Conservation (phyloP, 2,329 filamentous ascomycete genomes). For the Orbilia brochopaga region DNA sequence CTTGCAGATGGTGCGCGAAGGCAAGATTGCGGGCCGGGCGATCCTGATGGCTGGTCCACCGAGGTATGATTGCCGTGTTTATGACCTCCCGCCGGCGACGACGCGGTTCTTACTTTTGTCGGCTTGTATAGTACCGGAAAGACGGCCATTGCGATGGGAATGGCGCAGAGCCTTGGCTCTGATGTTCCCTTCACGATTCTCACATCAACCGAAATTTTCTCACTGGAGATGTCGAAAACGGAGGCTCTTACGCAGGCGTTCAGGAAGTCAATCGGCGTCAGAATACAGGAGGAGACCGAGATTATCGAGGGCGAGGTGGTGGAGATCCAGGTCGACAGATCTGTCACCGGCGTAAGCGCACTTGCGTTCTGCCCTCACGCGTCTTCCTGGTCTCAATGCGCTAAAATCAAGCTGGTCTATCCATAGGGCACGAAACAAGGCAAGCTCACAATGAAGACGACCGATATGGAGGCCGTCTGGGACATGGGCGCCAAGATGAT, state of each 20-base stretch:
- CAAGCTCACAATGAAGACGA: constrained; percentile 98
- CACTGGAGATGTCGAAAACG: constrained; percentile 98
- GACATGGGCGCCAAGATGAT: constrained; percentile 99
- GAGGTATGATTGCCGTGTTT: constrained; percentile 63
- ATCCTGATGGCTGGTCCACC: constrained; percentile 94
- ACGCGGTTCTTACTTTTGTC: constrained; percentile 3
- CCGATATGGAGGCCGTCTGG: constrained; percentile 99
- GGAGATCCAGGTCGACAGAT: constrained; percentile 97
- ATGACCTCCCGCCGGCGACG: constrained; percentile 20
- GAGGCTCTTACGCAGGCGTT: constrained; percentile 98
- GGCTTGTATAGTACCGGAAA: constrained; percentile 78
- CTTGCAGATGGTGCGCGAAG: constrained; percentile 97
- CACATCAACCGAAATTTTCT: constrained; percentile 96
- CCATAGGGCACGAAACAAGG: constrained; percentile 83
- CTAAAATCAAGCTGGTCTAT: constrained; percentile 84
- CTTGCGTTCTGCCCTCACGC: constrained; percentile 82
- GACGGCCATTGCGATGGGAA: constrained; percentile 97
- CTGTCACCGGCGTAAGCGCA: constrained; percentile 76
- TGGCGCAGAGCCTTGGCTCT: constrained; percentile 91
- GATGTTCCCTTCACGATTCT: constrained; percentile 97
- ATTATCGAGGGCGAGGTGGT: constrained; percentile 99
- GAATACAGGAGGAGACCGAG: constrained; percentile 98
- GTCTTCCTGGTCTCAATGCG: constrained; percentile 99
- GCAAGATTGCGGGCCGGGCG: constrained; percentile 94
- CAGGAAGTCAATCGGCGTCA: constrained; percentile 94